Evolutionary conservation across 306 rosid genomes (phyloP).

Genomic region (Malus sieversii): DNA sequence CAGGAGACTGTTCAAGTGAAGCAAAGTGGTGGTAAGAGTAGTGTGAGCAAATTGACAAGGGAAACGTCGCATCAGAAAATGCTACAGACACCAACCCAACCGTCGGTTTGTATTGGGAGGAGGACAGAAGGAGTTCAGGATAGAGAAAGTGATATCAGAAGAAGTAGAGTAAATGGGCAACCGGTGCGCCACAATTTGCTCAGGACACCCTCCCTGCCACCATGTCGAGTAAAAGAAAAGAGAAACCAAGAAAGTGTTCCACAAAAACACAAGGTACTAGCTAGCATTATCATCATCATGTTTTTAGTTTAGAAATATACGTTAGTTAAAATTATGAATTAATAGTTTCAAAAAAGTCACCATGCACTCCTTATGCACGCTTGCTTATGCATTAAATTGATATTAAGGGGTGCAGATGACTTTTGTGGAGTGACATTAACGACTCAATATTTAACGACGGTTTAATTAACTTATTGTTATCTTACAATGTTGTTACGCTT

Average conservation of each 20-base stretch:
- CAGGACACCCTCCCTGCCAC: slow-evolving; percentile 42
- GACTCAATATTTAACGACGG: neutral
- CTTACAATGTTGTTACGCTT: neutral
- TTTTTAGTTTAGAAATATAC: no score
- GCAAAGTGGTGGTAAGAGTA: slow-evolving; percentile 1
- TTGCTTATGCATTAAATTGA: neutral
- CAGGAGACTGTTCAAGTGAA: slow-evolving; percentile 24
- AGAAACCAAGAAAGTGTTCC: neutral
- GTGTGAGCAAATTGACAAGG: slow-evolving; percentile 8
- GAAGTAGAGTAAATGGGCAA: neutral
- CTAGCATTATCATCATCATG: neutral
- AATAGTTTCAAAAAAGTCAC: neutral
- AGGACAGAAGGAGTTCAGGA: slow-evolving; percentile 30
- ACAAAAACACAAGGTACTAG: slow-evolving; percentile 2
- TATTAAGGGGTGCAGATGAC: neutral
- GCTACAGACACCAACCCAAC: slow-evolving; percentile 31
- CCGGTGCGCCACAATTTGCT: slow-evolving; percentile 10
- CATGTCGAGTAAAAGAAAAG: slow-evolving; percentile 10
- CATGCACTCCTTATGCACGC: neutral
- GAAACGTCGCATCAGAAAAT: slow-evolving; percentile 25
- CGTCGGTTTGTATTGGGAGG: slow-evolving; percentile 40
- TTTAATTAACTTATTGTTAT: no score
- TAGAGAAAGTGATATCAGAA: slow-evolving; percentile 7
- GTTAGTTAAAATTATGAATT: neutral
- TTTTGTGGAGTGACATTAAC: neutral